A percentile compares a stretch with the other conserved stretches of the same genome.
phyloP scores from a whole-genome alignment of 139 green algal genomes.

The Trebouxia sp. region DNA sequence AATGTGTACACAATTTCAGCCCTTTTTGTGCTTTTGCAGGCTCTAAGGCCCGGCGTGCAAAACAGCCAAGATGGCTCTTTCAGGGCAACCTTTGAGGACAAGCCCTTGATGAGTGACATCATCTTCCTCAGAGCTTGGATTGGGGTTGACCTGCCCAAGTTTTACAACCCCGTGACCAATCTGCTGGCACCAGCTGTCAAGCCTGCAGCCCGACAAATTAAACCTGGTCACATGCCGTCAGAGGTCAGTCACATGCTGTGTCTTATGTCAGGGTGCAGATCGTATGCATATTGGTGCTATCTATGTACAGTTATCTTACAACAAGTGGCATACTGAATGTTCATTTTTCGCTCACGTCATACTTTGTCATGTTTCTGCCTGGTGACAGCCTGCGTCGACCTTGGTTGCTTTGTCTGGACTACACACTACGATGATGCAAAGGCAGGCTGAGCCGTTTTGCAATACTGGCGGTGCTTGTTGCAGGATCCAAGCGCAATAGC shows the following conservation, averaged over 20 bases:
- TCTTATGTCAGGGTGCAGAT: neutral
- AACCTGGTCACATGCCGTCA: conserved; percentile 35
- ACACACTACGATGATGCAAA: no score
- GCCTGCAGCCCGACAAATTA: conserved; percentile 25
- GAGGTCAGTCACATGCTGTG: conserved; percentile 17
- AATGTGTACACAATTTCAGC: neutral
- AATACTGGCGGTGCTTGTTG: neutral
- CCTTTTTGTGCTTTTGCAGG: conserved; percentile 21
- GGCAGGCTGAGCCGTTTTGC: no score
- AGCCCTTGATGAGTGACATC: conserved; percentile 91
- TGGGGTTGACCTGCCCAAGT: conserved; percentile 85
- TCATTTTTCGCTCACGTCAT: no score
- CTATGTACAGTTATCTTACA: no score
- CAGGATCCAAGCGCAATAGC: neutral
- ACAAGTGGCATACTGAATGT: no score
- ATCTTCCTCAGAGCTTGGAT: conserved; percentile 89
- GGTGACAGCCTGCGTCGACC: no score
- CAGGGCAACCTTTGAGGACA: conserved; percentile 95
- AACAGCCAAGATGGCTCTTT: conserved; percentile 73
- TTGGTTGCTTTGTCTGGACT: no score
- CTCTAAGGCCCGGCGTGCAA: conserved; percentile 45
- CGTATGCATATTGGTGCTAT: no score
- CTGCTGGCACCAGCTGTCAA: conserved; percentile 63
- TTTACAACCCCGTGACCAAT: conserved; percentile 94
- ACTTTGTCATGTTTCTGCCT: no score